Base-by-base conservation (phyloP, 106 monocot genomes). In the Phalaenopsis aphrodite region DNA sequence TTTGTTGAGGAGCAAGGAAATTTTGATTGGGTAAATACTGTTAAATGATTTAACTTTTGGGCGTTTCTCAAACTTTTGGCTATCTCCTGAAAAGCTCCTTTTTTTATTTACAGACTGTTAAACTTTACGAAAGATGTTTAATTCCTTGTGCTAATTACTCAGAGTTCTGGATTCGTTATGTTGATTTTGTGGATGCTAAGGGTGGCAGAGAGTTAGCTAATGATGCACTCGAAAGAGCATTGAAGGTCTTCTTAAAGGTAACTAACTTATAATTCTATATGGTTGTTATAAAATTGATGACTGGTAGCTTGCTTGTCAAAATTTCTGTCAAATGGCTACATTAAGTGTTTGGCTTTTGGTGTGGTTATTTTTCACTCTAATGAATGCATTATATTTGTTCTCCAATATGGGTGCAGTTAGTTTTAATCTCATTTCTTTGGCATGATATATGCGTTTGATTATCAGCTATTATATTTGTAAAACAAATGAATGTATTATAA, bases 61-160 rank as follows among this genome's bases (percentile, higher is more conserved):
- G 52, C 4, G 71, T 69, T n/a, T 85, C 41, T 21, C 12, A 41
- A 30, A 37, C 48, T 78, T 4, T 55, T 38, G 57, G 43, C 76
- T 82, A 68, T 78, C 18, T 76, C 84, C 82, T 85, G 47, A 79
- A 83, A 72, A 45, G 43, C 16, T 52, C 8, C 24, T 58, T 81
- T 87, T 89, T 84, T 23, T 82, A 49, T 78, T 91, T 78, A 68
- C 88, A 99, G 98, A 83, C 84, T 42, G 91, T 99, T 76, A 99
- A 99, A 86, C 92, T 99, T 87, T 99, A 99, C 79, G 98, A 99
- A 82, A 92, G 98, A 84, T 99, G 98, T 85, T 93, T 99, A 80
- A 90, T 99, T 85, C 87, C 98, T 88, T 99, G 98, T 89, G 98
- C 98, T 82, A 94, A 86, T 88, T 99, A 99, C 85, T 83, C 88